These are phyloP conservation scores for Ogataea hybrid DNA, from an alignment of 1,139 yeast species.

Conservation along the genomic window DNA sequence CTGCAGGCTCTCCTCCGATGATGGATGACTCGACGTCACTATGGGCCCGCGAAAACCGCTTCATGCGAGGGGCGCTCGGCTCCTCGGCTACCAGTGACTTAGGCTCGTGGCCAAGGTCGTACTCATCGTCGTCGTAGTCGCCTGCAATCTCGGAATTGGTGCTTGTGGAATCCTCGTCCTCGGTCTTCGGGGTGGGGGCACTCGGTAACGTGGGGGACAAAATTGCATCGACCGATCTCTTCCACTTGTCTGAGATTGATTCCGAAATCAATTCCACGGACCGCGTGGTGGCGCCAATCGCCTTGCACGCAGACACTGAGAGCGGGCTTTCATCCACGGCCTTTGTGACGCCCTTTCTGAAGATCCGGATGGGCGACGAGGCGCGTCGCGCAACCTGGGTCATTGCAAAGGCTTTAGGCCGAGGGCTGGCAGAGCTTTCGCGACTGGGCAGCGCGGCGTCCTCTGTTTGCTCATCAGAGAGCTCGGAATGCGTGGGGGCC, in stretches of 20 bases:
- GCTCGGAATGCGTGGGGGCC: background rate
- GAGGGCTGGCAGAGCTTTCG: background rate
- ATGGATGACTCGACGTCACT: constrained; percentile 9
- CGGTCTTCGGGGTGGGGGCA: background rate
- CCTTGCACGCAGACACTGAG: constrained; percentile 1
- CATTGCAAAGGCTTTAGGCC: constrained; percentile 3
- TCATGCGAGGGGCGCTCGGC: background rate
- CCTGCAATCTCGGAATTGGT: constrained; percentile 10
- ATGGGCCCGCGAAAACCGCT: background rate
- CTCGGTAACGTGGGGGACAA: background rate
- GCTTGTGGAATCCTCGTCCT: constrained; percentile 16
- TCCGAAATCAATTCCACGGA: constrained; percentile 2
- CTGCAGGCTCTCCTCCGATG: constrained; percentile 4
- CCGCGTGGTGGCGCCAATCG: background rate
- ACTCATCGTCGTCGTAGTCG: constrained; percentile 20
- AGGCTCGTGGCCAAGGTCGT: constrained; percentile 5
- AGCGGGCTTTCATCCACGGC: background rate
- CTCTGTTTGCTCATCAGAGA: background rate
- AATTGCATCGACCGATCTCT: constrained; percentile 7
- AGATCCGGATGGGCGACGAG: constrained; percentile 11
- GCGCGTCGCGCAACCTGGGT: background rate
- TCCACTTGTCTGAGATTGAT: background rate
- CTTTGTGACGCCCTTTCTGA: constrained; percentile 4
- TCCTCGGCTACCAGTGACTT: constrained; percentile 1
- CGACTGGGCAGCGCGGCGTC: background rate